Evolutionary conservation across 2,329 filamentous ascomycete genomes (phyloP), one percentile per base, ranked within the genome.

Genomic region (Aureobasidium sp.): DNA sequence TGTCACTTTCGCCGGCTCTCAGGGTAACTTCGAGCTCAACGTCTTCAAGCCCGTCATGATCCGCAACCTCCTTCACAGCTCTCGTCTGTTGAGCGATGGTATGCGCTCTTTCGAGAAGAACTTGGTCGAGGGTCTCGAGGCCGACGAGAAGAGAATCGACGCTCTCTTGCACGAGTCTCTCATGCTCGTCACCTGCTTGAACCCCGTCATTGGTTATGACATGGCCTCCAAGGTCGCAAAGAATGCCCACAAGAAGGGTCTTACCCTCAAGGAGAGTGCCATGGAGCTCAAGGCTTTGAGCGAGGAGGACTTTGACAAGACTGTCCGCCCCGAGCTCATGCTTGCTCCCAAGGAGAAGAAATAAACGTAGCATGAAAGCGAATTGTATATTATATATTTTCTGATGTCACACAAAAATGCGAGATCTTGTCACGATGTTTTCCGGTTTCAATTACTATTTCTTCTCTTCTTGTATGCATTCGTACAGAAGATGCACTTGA

Each of bases 41-140:
- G 93, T 97, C 53, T 98, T 95, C 83, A 97, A 97, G 80, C 93
- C 93, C 38, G 81, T 97, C 55, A 80, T 98, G 69, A 97, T 97
- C 73, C 81, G 86, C 72, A 97, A 97, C 76, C 77, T 97, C 60
- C 80, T 98, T 34, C 93, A 97, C 80, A 95, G 89, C 75, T 79
- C 85, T 54, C 83, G 91, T 60, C 83, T 98, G 57, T 76, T 98
- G 54, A 79, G 88, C 30, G 93, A 98, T 66, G 88, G 87, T 64
- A 97, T 97, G 90, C 81, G 80, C 65, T 94, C 88, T 59, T 97
- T 98, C 68, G 88, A 95, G 76, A 87, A 88, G 78, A 91, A 97
- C 75, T 79, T 97, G 27, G 86, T 98, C 17, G 81, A 76, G 38
- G 93, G 91, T 21, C 81, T 97, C 22, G 80, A 90, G 73, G 91